Evolutionary conservation across 225 moss, liverwort and hornwort genomes (phyloP).

Genomic region (Climacium dendroides): DNA sequence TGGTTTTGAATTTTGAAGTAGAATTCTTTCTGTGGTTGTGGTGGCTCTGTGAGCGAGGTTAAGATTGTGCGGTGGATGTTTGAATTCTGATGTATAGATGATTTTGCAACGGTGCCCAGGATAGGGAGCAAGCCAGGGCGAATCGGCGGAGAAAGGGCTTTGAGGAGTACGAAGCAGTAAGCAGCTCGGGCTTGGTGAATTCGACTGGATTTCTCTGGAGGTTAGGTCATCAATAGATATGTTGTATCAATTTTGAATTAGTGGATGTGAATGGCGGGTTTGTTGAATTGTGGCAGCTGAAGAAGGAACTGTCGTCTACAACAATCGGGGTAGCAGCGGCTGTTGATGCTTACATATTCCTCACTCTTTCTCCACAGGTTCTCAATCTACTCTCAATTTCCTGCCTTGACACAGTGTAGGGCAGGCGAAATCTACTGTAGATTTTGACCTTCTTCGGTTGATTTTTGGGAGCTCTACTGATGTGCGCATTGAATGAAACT

Average conservation of each 20-base stretch:
- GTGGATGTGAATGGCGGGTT: not conserved
- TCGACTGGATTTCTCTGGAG: not conserved
- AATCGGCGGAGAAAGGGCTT: conserved; percentile 27
- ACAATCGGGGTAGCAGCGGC: conserved; percentile 56
- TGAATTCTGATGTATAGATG: not conserved
- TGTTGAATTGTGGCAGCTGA: conserved; percentile 42
- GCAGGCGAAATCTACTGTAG: not conserved
- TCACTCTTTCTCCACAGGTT: conserved; percentile 77
- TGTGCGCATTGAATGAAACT: not conserved
- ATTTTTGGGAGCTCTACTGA: not conserved
- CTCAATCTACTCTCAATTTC: not conserved
- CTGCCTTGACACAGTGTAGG: not conserved
- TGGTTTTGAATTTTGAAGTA: not conserved
- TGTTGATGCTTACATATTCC: conserved; percentile 59
- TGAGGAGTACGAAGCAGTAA: conserved; percentile 43
- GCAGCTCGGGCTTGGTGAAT: not conserved
- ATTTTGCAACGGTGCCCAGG: conserved; percentile 6
- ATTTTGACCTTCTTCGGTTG: not conserved
- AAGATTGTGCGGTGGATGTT: not conserved
- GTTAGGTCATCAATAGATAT: not conserved
- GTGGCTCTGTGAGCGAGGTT: not conserved
- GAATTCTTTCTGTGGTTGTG: not conserved
- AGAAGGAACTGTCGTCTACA: conserved; percentile 62
- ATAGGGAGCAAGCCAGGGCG: conserved; percentile 26
- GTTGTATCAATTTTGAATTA: not conserved